Evolutionary conservation across 176 grass and related monocot genomes (phyloP).

Genomic region (Thalia dealbata): DNA sequence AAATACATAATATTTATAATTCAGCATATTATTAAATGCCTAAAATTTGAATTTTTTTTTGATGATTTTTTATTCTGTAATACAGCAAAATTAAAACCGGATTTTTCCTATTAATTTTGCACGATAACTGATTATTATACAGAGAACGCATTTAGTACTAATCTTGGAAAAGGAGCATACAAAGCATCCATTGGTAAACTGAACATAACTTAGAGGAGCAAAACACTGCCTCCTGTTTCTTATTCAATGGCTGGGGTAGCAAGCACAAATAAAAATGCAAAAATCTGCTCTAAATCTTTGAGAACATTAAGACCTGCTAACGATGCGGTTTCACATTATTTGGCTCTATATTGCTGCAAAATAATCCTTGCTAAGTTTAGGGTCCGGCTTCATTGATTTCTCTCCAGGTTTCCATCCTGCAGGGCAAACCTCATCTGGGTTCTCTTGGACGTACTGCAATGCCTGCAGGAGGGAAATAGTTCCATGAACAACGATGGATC

Average conservation of each 20-base stretch:
- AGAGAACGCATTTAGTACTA: no score
- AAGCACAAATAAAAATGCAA: neutral
- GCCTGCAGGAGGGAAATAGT: conserved; percentile 32
- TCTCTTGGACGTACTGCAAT: conserved; percentile 89
- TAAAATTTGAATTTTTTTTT: no score
- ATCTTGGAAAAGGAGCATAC: no score
- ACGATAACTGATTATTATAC: no score
- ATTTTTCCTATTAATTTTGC: no score
- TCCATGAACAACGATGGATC: neutral
- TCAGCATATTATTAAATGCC: no score
- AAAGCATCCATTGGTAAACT: no score
- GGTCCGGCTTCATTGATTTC: conserved; percentile 78
- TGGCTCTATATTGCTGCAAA: conserved; percentile 50
- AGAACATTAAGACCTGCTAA: neutral
- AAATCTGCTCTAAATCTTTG: neutral
- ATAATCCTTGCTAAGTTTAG: conserved; percentile 86
- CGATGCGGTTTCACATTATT: neutral
- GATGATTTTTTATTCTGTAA: no score
- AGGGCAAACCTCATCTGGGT: conserved; percentile 92
- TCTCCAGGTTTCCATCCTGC: conserved; percentile 83
- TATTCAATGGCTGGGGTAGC: neutral
- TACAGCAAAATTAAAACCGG: no score
- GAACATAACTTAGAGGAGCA: no score
- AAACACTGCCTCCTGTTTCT: no score
- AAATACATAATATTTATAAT: no score